Conservation (phyloP, 1,139 yeast species). For the Yamadazyma kanchanaburiensis region DNA sequence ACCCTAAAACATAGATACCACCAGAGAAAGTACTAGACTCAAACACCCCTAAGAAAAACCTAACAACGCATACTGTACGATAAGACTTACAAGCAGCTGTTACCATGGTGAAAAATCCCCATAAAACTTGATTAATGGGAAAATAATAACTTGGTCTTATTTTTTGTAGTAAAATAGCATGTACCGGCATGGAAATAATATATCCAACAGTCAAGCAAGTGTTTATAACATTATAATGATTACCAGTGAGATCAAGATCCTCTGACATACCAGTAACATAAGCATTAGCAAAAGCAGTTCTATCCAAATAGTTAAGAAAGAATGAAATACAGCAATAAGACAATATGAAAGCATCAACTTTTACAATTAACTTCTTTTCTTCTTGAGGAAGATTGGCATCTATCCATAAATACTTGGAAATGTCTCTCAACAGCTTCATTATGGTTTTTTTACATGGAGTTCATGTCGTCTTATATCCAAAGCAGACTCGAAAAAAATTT, state of each 20-base stretch:
- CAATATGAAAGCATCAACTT: slow-evolving; percentile 35
- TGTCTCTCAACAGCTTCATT: too few relatives aligned
- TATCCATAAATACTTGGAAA: too few relatives aligned
- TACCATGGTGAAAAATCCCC: slow-evolving; percentile 11
- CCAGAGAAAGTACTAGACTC: slow-evolving; percentile 15
- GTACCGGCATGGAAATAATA: slow-evolving; percentile 18
- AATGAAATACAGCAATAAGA: slow-evolving; percentile 31
- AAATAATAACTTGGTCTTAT: slow-evolving; percentile 16
- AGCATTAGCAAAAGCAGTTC: slow-evolving; percentile 31
- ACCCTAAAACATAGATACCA: slow-evolving; percentile 13
- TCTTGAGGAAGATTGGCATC: too few relatives aligned
- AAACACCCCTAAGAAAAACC: slow-evolving; percentile 14
- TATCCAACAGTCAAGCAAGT: slow-evolving; percentile 32
- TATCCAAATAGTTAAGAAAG: slow-evolving; percentile 45
- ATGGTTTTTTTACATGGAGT: too few relatives aligned
- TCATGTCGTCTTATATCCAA: too few relatives aligned
- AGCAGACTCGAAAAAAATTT: too few relatives aligned
- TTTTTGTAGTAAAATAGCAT: slow-evolving; percentile 11
- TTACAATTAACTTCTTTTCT: slow-evolving; percentile 20
- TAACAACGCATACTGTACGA: slow-evolving; percentile 11
- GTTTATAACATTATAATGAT: slow-evolving; percentile 44
- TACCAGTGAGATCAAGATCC: slow-evolving; percentile 44
- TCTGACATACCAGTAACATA: slow-evolving; percentile 51
- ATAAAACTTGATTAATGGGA: slow-evolving; percentile 11
- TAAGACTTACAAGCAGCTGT: slow-evolving; percentile 11